phyloP scores from a whole-genome alignment of 306 rosid species.

The Cucumis sativus region DNA sequence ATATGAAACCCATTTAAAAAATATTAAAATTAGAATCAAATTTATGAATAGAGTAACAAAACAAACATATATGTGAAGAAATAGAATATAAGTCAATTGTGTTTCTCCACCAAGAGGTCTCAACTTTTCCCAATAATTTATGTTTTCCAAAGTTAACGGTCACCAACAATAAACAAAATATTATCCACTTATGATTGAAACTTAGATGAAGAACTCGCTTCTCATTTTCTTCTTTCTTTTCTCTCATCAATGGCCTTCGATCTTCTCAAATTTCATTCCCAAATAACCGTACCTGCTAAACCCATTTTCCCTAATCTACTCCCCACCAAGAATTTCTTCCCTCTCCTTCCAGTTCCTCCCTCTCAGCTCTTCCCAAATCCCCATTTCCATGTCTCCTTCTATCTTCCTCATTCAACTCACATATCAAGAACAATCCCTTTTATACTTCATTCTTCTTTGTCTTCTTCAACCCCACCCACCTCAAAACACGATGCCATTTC shows the following conservation, averaged over 20 bases:
- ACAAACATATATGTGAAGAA: too few species aligned
- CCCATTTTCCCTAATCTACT: slow-evolving; percentile 14
- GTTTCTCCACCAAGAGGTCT: too few species aligned
- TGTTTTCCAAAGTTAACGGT: too few species aligned
- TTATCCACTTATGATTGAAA: not conserved
- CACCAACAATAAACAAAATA: not conserved
- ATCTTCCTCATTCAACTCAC: slow-evolving; percentile 13
- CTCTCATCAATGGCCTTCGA: slow-evolving; percentile 38
- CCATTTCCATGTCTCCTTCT: slow-evolving; percentile 15
- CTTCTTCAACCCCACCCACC: slow-evolving; percentile 63
- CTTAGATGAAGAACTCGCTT: not conserved
- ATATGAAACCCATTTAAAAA: too few species aligned
- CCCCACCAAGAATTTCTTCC: slow-evolving; percentile 13
- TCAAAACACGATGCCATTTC: slow-evolving; percentile 67
- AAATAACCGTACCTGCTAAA: slow-evolving; percentile 16
- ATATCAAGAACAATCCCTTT: slow-evolving; percentile 19
- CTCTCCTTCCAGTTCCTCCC: slow-evolving; percentile 18
- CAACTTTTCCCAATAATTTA: too few species aligned
- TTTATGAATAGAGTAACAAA: too few species aligned
- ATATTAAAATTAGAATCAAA: too few species aligned
- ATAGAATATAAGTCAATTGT: too few species aligned
- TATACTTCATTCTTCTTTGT: slow-evolving; percentile 28
- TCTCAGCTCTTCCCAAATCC: slow-evolving; percentile 12
- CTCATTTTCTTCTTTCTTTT: not conserved
- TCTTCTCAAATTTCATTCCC: slow-evolving; percentile 24